phyloP scores from a whole-genome alignment of 768 basidiomycete genomes.

The Trametes elegans region DNA sequence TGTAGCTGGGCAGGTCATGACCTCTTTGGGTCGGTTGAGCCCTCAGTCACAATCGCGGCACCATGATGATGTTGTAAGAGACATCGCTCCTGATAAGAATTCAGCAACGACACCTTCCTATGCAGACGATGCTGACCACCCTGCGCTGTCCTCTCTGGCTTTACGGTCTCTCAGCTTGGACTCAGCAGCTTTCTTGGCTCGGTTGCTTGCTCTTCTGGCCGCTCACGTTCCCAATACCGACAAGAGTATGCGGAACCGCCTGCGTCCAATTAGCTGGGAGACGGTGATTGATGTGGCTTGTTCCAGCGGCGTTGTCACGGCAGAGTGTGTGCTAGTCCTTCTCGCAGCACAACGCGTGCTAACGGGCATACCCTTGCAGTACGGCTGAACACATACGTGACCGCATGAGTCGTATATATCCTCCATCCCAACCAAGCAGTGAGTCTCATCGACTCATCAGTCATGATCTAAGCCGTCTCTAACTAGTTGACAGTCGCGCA shows the following conservation, averaged over 20 bases:
- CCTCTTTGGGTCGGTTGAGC: background rate
- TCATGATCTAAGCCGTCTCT: background rate
- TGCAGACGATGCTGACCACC: conserved; percentile 30
- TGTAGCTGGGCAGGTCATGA: conserved; percentile 41
- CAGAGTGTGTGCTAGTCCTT: conserved; percentile 21
- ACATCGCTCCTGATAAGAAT: background rate
- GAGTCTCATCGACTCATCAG: background rate
- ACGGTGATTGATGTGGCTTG: conserved; percentile 54
- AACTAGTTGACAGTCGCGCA: background rate
- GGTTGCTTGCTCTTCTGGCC: conserved; percentile 52
- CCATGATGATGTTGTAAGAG: no score
- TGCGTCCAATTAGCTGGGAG: conserved; percentile 62
- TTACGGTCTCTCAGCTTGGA: conserved; percentile 41
- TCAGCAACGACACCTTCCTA: background rate
- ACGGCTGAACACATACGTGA: conserved; percentile 7
- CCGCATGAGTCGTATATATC: conserved; percentile 18
- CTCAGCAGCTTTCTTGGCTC: conserved; percentile 45
- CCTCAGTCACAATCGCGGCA: background rate
- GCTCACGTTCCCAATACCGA: conserved; percentile 53
- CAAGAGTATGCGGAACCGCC: conserved; percentile 63
- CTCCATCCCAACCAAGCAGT: conserved; percentile 6
- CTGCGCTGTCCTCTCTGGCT: conserved; percentile 30
- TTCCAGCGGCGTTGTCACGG: conserved; percentile 35
- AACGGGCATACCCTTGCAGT: background rate
- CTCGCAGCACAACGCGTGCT: background rate